A percentile compares a stretch with the other conserved stretches of the same genome.
These are phyloP conservation scores for Diaporthe nobilis DNA, from an alignment of 2,329 filamentous ascomycete species.

Conservation along the genomic window DNA sequence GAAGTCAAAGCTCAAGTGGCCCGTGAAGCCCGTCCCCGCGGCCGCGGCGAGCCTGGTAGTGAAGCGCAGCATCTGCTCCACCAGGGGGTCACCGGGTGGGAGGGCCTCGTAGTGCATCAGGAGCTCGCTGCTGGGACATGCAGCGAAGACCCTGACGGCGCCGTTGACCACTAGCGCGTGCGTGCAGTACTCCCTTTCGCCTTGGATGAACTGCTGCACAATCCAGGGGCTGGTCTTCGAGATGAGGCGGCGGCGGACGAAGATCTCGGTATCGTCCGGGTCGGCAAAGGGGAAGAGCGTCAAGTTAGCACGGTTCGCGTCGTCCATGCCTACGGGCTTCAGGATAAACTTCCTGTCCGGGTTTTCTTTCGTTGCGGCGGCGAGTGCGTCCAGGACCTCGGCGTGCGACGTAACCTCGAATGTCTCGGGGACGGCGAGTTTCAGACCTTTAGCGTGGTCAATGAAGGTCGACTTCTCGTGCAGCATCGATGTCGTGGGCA, in stretches of 20 bases:
- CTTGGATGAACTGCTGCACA: slow-evolving; percentile 75
- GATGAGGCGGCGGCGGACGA: slow-evolving; percentile 69
- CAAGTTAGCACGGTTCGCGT: slow-evolving; percentile 72
- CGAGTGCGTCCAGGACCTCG: slow-evolving; percentile 67
- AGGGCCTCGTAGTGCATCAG: slow-evolving; percentile 78
- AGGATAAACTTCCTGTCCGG: slow-evolving; percentile 69
- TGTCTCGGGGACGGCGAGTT: slow-evolving; percentile 67
- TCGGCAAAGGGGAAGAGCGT: slow-evolving; percentile 73
- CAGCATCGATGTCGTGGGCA: slow-evolving; percentile 68
- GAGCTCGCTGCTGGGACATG: slow-evolving; percentile 74
- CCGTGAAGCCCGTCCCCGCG: slow-evolving; percentile 65
- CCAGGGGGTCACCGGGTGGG: slow-evolving; percentile 66
- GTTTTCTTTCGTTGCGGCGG: slow-evolving; percentile 45
- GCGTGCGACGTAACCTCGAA: slow-evolving; percentile 66
- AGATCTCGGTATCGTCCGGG: slow-evolving; percentile 64
- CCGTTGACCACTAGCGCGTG: slow-evolving; percentile 78
- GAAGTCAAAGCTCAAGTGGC: slow-evolving; percentile 81
- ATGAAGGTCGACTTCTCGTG: slow-evolving; percentile 78
- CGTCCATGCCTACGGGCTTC: slow-evolving; percentile 75
- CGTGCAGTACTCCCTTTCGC: slow-evolving; percentile 77
- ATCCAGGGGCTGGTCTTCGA: slow-evolving; percentile 72
- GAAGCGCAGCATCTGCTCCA: slow-evolving; percentile 73
- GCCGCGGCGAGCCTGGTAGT: slow-evolving; percentile 69
- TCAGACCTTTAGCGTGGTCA: slow-evolving; percentile 66
- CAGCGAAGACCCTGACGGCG: slow-evolving; percentile 74